These are phyloP conservation scores for Blastocystis sp. DNA, from an alignment of 352 stramenopile species.

Conservation along the genomic window DNA sequence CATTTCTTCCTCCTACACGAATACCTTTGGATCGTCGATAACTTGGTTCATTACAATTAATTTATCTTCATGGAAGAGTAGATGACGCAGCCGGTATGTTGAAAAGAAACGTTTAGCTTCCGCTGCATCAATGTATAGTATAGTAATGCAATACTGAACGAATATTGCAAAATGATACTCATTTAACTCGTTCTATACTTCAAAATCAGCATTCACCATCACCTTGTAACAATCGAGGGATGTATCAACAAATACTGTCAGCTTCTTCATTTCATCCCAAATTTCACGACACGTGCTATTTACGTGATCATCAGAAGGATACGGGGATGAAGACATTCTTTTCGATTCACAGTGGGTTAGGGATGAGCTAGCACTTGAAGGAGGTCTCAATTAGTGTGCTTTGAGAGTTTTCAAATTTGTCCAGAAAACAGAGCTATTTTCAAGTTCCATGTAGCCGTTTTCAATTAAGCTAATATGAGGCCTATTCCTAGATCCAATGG, in stretches of 20 bases:
- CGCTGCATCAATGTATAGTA: not conserved
- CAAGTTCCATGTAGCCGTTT: no score
- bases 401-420: no score
- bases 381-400: no score
- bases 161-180: constrained; percentile 22
- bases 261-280: not conserved
- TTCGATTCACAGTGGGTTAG: no score
- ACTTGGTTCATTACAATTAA: not conserved
- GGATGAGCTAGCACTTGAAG: no score
- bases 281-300: not conserved
- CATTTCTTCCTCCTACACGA: not conserved
- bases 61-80: not conserved
- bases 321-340: not conserved
- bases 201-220: not conserved
- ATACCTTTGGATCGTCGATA: not conserved
- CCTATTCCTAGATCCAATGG: no score
- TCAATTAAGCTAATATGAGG: no score
- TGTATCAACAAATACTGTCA: not conserved
- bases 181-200: not conserved
- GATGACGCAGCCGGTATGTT: not conserved
- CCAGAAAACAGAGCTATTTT: no score
- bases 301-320: not conserved
- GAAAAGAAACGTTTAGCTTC: not conserved
- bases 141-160: not conserved
- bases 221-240: constrained; percentile 6